These are phyloP conservation scores for Spergularia marina DNA, from an alignment of 148 eudicot genomes.

Conservation along the genomic window DNA sequence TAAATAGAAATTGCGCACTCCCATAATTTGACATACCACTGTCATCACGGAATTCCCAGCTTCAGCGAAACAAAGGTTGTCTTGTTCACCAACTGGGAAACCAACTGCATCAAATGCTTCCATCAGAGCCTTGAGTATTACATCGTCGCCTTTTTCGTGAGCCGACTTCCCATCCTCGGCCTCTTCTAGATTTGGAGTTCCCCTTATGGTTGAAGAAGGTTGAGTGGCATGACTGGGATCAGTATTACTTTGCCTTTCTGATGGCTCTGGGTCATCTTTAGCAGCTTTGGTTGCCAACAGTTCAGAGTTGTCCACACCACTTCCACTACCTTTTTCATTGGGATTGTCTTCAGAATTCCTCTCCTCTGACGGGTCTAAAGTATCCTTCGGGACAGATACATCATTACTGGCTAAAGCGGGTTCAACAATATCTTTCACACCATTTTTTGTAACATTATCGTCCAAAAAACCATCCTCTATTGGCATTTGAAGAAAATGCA, in stretches of 20 bases:
- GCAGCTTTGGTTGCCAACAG: slow-evolving; percentile 29
- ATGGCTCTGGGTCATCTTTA: slow-evolving; percentile 23
- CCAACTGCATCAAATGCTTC: slow-evolving; percentile 91
- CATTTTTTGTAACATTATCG: slow-evolving; percentile 36
- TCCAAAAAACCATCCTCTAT: slow-evolving; percentile 80
- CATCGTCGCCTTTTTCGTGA: slow-evolving; percentile 39
- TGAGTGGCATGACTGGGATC: slow-evolving; percentile 44
- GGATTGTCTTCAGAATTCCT: slow-evolving; percentile 22
- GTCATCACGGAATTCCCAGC: slow-evolving; percentile 97
- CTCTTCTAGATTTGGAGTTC: slow-evolving; percentile 40
- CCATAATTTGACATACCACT: slow-evolving; percentile 50
- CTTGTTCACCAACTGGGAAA: slow-evolving; percentile 43
- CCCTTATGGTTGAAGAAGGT: slow-evolving; percentile 37
- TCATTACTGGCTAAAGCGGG: slow-evolving; percentile 36
- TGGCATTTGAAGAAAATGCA: slow-evolving; percentile 98
- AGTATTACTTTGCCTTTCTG: slow-evolving; percentile 22
- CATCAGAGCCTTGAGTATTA: slow-evolving; percentile 69
- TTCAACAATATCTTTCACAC: slow-evolving; percentile 39
- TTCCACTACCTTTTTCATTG: slow-evolving; percentile 10
- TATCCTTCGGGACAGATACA: slow-evolving; percentile 41
- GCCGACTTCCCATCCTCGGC: slow-evolving; percentile 25
- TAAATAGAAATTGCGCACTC: neutral
- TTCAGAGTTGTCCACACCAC: slow-evolving; percentile 40
- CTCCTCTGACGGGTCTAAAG: slow-evolving; percentile 40
- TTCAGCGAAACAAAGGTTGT: slow-evolving; percentile 71